Conservation (phyloP, 257 asterid species). For the Fraxinus anomala region DNA sequence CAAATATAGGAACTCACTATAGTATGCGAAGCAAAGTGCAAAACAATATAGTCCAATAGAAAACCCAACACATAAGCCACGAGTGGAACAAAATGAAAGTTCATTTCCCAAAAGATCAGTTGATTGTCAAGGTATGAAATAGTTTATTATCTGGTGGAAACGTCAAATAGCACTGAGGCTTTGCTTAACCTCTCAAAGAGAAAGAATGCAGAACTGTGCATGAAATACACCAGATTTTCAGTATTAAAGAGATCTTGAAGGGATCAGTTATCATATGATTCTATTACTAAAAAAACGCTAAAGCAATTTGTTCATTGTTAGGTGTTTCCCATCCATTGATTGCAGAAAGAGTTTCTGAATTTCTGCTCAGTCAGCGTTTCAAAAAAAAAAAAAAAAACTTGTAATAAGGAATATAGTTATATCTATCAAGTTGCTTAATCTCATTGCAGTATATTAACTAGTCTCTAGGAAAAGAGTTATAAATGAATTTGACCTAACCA, state of each 20-base stretch:
- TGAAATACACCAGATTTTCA: not conserved
- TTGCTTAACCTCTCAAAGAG: constrained; percentile 10
- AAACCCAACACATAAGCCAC: constrained; percentile 12
- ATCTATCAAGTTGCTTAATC: not conserved
- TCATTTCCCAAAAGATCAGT: not conserved
- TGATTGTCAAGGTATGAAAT: constrained; percentile 16
- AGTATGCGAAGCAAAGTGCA: not conserved
- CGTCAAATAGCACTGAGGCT: constrained; percentile 5
- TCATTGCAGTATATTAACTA: not conserved
- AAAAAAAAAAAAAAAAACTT: not conserved
- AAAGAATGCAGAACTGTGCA: constrained; percentile 8
- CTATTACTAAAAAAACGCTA: constrained; percentile 7
- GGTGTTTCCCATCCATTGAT: constrained; percentile 13
- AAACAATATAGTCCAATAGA: not conserved
- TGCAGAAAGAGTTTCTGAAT: constrained; percentile 1
- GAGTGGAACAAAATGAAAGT: constrained; percentile 4
- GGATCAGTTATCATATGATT: constrained; percentile 8
- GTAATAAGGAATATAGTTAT: not conserved
- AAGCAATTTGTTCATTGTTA: not conserved
- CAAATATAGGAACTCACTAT: constrained; percentile 14
- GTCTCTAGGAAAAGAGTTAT: not conserved
- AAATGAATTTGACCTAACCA: not conserved
- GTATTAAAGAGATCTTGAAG: constrained; percentile 3
- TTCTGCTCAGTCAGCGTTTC: not conserved
- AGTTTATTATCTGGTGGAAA: not conserved